Evolutionary conservation across 306 rosid species (phyloP).

Genomic region (Abrus pulchellus): DNA sequence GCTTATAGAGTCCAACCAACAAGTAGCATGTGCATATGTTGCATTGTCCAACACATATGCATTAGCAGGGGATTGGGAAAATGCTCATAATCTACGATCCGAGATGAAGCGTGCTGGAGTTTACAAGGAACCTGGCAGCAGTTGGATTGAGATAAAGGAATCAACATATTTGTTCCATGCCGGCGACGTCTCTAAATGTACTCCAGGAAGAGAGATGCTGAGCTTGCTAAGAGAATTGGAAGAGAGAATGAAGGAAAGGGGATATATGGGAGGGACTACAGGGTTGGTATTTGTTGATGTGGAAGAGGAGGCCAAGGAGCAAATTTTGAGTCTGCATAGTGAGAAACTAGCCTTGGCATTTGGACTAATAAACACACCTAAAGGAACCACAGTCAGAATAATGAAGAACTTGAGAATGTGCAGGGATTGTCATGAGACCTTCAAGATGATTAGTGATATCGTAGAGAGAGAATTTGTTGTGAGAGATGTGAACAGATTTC

Average conservation of each 20-base stretch:
- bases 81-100: constrained; percentile 60
- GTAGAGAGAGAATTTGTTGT: constrained; percentile 77
- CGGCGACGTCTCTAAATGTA: constrained; percentile 63
- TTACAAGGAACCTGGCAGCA: constrained; percentile 82
- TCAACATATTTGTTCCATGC: constrained; percentile 74
- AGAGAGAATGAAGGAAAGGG: constrained; percentile 74
- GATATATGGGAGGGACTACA: constrained; percentile 67
- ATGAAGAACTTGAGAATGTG: constrained; percentile 94
- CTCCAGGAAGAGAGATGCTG: constrained; percentile 57
- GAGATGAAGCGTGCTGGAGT: constrained; percentile 73
- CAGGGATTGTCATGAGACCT: constrained; percentile 76
- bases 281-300: constrained; percentile 82
- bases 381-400: constrained; percentile 74
- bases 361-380: constrained; percentile 72
- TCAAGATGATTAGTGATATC: constrained; percentile 82
- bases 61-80: constrained; percentile 81
- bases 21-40: constrained; percentile 76
- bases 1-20: constrained; percentile 74
- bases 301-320: constrained; percentile 79
- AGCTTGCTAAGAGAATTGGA: constrained; percentile 66
- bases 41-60: constrained; percentile 80
- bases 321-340: constrained; percentile 75
- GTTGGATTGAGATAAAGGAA: constrained; percentile 85
- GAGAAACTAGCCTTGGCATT: constrained; percentile 90
- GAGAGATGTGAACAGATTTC: constrained; percentile 87